A percentile compares a stretch with the other conserved stretches of the same genome.
These are phyloP conservation scores for Potentilla sterilis DNA, from an alignment of 306 rosid genomes.

Conservation along the genomic window DNA sequence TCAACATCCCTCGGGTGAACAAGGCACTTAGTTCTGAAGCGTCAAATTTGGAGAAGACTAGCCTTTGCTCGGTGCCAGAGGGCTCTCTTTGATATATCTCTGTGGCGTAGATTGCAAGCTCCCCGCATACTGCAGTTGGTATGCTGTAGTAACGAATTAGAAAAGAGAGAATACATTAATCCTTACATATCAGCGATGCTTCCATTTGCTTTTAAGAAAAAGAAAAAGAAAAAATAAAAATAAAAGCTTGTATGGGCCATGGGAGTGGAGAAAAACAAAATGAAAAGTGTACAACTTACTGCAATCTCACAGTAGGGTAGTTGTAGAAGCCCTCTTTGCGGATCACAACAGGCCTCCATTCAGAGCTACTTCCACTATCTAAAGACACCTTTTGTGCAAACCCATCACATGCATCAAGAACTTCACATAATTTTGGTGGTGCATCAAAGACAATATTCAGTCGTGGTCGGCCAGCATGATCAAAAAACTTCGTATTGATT, in stretches of 20 bases:
- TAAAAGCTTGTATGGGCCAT: not conserved
- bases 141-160: conserved; percentile 49
- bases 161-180: conserved; percentile 1
- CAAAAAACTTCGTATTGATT: conserved; percentile 60
- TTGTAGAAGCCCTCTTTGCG: conserved; percentile 67
- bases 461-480: conserved; percentile 70
- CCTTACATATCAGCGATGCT: not conserved
- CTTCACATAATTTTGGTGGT: conserved; percentile 58
- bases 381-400: conserved; percentile 46
- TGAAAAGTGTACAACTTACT: conserved; percentile 57
- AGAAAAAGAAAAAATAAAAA: too few species aligned
- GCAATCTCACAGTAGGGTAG: conserved; percentile 78
- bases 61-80: conserved; percentile 54
- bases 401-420: conserved; percentile 75
- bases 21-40: conserved; percentile 64
- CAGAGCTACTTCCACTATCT: conserved; percentile 66
- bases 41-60: conserved; percentile 66
- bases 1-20: conserved; percentile 55
- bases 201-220: not conserved
- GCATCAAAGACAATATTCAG: conserved; percentile 67
- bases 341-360: conserved; percentile 73
- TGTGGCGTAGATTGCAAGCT: conserved; percentile 56
- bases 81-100: conserved; percentile 82
- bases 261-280: not conserved
- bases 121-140: conserved; percentile 52